These are phyloP conservation scores for Nakazawaea holstii DNA, from an alignment of 805 yeast genomes.

Conservation along the genomic window DNA sequence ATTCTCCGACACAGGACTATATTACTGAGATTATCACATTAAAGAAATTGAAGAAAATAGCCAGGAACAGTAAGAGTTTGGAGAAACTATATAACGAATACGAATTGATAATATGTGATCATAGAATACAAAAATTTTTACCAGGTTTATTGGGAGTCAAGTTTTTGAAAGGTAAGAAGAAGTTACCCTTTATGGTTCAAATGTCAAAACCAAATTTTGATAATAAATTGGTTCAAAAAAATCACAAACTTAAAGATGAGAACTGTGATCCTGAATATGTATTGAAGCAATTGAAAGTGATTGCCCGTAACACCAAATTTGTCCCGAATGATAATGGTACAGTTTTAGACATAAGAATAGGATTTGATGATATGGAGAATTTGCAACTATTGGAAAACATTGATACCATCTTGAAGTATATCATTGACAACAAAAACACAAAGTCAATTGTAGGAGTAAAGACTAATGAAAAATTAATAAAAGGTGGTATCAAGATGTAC, in stretches of 20 bases:
- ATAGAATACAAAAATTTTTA: conserved; percentile 56
- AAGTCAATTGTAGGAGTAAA: conserved; percentile 14
- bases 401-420: conserved; percentile 41
- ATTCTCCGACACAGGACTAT: conserved; percentile 51
- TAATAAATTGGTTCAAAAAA: conserved; percentile 20
- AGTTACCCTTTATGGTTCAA: conserved; percentile 63
- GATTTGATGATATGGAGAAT: conserved; percentile 41
- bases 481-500: conserved; percentile 36
- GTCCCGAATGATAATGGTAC: conserved; percentile 56
- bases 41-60: conserved; percentile 45
- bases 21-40: conserved; percentile 60
- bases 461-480: conserved; percentile 33
- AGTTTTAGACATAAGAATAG: conserved; percentile 55
- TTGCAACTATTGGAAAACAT: conserved; percentile 46
- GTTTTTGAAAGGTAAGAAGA: conserved; percentile 57
- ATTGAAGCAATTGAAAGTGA: conserved; percentile 56
- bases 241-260: conserved; percentile 45
- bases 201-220: conserved; percentile 42
- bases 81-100: conserved; percentile 50
- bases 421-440: conserved; percentile 25
- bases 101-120: conserved; percentile 67
- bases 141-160: conserved; percentile 53
- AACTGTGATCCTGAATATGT: conserved; percentile 64
- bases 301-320: conserved; percentile 57
- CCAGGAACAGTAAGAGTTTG: conserved; percentile 37